phyloP scores from a whole-genome alignment of 371 early-diverging fungal genomes.

The Mortierella sp. region DNA sequence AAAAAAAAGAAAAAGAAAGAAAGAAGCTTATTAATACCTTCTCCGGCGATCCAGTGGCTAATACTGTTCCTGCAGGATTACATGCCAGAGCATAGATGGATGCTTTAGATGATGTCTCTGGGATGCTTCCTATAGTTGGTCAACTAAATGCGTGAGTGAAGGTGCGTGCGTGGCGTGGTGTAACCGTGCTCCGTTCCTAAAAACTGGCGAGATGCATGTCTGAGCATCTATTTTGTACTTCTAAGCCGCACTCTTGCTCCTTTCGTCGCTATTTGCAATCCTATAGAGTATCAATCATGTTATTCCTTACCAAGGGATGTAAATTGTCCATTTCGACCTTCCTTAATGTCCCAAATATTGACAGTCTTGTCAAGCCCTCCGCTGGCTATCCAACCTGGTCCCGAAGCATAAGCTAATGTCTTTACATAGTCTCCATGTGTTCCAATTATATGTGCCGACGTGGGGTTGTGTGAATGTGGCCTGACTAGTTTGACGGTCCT shows the following conservation, averaged over 20 bases:
- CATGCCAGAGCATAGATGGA: conserved; percentile 85
- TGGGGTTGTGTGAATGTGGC: conserved; percentile 62
- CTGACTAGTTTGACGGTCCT: conserved; percentile 89
- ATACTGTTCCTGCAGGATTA: conserved; percentile 74
- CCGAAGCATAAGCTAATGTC: conserved; percentile 77
- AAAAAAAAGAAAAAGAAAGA: background rate
- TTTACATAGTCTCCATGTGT: conserved; percentile 91
- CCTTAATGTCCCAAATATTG: conserved; percentile 89
- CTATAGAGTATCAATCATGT: background rate
- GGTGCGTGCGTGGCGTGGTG: background rate
- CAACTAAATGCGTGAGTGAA: background rate
- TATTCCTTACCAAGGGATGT: conserved; percentile 29
- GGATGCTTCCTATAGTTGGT: conserved; percentile 56
- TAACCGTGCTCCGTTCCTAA: background rate
- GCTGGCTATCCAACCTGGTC: conserved; percentile 87
- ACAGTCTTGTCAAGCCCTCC: conserved; percentile 94
- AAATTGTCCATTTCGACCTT: conserved; percentile 60
- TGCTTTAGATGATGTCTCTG: conserved; percentile 68
- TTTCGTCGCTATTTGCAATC: background rate
- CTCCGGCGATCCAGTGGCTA: conserved; percentile 92
- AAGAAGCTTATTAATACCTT: conserved; percentile 66
- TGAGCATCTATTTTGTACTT: background rate
- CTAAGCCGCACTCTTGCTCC: background rate
- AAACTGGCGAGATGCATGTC: too few species aligned
- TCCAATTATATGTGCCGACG: conserved; percentile 75